A percentile compares a stretch with the other conserved stretches of the same genome.
These are phyloP conservation scores for Mediolabrus comicus DNA, from an alignment of 108 stramenopile genomes.

Conservation along the genomic window DNA sequence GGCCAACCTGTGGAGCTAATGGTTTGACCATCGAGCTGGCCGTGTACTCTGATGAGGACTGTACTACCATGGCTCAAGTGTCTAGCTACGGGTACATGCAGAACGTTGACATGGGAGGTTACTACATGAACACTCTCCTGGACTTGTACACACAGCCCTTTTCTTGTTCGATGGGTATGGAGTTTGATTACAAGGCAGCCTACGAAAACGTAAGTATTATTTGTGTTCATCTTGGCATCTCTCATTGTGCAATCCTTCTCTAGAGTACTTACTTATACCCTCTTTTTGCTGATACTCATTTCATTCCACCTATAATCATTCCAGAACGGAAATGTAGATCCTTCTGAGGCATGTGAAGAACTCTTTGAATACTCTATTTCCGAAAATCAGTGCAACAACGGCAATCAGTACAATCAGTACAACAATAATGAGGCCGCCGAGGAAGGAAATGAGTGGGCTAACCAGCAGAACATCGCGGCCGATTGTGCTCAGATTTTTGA, in stretches of 20 bases:
- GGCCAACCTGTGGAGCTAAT: neutral
- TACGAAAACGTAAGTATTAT: too few relatives aligned
- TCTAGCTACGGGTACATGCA: too few relatives aligned
- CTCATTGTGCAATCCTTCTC: too few relatives aligned
- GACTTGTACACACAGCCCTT: too few relatives aligned
- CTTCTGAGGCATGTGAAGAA: neutral
- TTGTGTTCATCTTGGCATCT: too few relatives aligned
- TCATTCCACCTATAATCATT: neutral
- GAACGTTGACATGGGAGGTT: too few relatives aligned
- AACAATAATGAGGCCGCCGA: too few relatives aligned
- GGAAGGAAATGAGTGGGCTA: neutral
- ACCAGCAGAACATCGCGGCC: neutral
- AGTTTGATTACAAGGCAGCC: too few relatives aligned
- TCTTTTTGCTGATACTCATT: neutral
- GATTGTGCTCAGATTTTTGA: neutral
- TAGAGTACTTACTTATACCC: too few relatives aligned
- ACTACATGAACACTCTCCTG: too few relatives aligned
- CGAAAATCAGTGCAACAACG: neutral
- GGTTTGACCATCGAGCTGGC: neutral
- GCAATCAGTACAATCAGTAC: neutral
- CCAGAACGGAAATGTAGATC: too few relatives aligned
- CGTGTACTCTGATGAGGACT: neutral
- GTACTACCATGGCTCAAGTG: neutral
- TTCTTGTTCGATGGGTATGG: too few relatives aligned
- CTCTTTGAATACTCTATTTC: neutral